Percentiles rank a stretch among this genome's conserved stretches.
Evolutionary conservation across 805 yeast species (phyloP).

Genomic region (Pichia occidentalis): DNA sequence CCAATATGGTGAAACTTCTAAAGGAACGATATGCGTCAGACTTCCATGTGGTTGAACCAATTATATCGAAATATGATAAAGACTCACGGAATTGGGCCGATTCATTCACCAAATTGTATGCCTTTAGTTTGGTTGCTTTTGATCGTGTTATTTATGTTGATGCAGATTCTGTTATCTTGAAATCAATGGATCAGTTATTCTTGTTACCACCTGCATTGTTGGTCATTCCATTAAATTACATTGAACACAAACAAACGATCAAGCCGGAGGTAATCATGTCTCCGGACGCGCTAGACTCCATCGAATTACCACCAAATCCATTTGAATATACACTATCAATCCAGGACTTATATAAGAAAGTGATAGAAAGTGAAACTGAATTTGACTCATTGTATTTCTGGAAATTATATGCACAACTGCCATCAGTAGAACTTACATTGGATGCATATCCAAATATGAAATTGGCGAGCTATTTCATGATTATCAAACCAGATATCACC

Average conservation of each 20-base stretch:
- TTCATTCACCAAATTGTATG: conserved; percentile 49
- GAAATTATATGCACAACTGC: conserved; percentile 34
- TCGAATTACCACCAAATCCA: conserved; percentile 15
- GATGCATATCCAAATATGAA: conserved; percentile 12
- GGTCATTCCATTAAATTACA: conserved; percentile 42
- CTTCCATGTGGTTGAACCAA: conserved; percentile 24
- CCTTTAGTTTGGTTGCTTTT: conserved; percentile 43
- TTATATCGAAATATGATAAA: conserved; percentile 12
- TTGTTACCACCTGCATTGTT: conserved; percentile 41
- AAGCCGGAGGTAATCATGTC: neutral
- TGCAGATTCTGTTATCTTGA: conserved; percentile 42
- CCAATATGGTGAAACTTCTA: conserved; percentile 3
- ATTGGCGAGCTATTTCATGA: conserved; percentile 49
- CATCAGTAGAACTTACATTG: conserved; percentile 22
- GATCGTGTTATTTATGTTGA: conserved; percentile 53
- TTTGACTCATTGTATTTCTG: conserved; percentile 11
- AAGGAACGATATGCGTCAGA: conserved; percentile 20
- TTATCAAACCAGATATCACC: conserved; percentile 40
- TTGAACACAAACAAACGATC: conserved; percentile 21
- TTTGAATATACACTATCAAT: conserved; percentile 18
- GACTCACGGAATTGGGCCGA: conserved; percentile 37
- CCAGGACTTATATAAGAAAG: conserved; percentile 16
- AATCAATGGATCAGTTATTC: conserved; percentile 44
- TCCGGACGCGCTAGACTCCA: neutral
- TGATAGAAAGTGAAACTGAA: conserved; percentile 12